phyloP scores from a whole-genome alignment of 768 basidiomycete species.

The Lactarius sp. region DNA sequence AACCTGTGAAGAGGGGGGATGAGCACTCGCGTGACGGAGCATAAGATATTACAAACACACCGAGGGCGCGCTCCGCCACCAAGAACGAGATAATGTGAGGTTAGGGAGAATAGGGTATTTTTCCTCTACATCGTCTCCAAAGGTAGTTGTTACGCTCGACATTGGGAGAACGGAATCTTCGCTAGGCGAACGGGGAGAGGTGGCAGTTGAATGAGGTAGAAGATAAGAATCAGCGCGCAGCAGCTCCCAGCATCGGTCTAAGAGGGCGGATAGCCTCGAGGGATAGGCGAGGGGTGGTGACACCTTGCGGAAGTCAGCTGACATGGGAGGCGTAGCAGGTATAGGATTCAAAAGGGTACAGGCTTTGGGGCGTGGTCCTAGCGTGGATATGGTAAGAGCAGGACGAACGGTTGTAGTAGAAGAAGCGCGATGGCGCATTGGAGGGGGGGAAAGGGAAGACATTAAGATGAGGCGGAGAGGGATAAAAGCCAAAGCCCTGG shows the following conservation, averaged over 20 bases:
- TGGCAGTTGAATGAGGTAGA: constrained; percentile 14
- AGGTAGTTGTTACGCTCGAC: constrained; percentile 9
- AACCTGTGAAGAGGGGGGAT: constrained; percentile 33
- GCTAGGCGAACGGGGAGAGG: constrained; percentile 43
- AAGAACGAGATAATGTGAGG: constrained; percentile 10
- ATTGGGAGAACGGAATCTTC: constrained; percentile 25
- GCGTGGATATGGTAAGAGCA: constrained; percentile 45
- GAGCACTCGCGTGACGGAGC: constrained; percentile 21
- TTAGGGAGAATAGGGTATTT: background rate
- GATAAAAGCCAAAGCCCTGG: background rate
- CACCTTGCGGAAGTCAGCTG: constrained; percentile 22
- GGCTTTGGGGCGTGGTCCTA: constrained; percentile 41
- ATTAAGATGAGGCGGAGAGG: constrained; percentile 19
- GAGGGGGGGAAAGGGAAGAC: constrained; percentile 39
- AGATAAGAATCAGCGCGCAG: constrained; percentile 16
- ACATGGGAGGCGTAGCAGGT: constrained; percentile 27
- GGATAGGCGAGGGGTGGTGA: constrained; percentile 18
- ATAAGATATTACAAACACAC: constrained; percentile 21
- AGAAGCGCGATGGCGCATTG: constrained; percentile 50
- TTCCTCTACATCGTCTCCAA: constrained; percentile 17
- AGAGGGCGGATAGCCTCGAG: constrained; percentile 24
- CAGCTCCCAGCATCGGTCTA: constrained; percentile 17
- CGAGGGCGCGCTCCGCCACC: constrained; percentile 20
- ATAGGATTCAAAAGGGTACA: constrained; percentile 30
- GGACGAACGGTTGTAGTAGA: constrained; percentile 56